These are phyloP conservation scores for Croton setiger DNA, from an alignment of 441 rosid species.

Conservation along the genomic window DNA sequence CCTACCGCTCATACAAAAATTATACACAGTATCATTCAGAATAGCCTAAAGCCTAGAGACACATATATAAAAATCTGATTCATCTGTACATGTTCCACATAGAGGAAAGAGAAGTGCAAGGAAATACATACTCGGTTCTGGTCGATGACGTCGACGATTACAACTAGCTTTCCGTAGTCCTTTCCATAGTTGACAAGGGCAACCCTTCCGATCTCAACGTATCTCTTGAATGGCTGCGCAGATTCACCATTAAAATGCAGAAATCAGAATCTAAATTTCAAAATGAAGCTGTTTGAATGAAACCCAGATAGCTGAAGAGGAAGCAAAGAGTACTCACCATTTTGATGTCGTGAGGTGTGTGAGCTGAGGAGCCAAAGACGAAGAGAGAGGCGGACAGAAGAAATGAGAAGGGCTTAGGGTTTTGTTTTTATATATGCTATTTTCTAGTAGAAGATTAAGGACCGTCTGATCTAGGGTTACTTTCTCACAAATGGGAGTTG, in stretches of 20 bases:
- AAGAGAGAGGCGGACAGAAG: neutral
- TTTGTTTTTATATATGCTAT: neutral
- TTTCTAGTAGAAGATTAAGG: neutral
- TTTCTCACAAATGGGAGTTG: neutral
- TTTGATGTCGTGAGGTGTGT: neutral
- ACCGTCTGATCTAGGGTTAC: constrained; percentile 11
- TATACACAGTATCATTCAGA: no score
- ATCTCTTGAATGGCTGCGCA: constrained; percentile 84
- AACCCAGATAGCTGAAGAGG: neutral
- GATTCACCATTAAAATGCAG: neutral
- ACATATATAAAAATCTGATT: neutral
- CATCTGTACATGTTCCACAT: neutral
- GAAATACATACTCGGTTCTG: constrained; percentile 66
- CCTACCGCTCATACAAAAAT: no score
- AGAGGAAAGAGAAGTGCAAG: neutral
- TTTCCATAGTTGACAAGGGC: constrained; percentile 94
- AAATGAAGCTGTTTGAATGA: neutral
- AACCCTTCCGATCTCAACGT: constrained; percentile 92
- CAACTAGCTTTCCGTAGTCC: constrained; percentile 86
- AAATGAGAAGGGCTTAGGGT: constrained; percentile 4
- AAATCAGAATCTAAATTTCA: neutral
- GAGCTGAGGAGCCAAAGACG: neutral
- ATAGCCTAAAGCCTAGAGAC: no score
- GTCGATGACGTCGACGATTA: constrained; percentile 86
- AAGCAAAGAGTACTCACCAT: constrained; percentile 4